Conservation (phyloP, 1,284 basidiomycete species). For the Melampsora americana region DNA sequence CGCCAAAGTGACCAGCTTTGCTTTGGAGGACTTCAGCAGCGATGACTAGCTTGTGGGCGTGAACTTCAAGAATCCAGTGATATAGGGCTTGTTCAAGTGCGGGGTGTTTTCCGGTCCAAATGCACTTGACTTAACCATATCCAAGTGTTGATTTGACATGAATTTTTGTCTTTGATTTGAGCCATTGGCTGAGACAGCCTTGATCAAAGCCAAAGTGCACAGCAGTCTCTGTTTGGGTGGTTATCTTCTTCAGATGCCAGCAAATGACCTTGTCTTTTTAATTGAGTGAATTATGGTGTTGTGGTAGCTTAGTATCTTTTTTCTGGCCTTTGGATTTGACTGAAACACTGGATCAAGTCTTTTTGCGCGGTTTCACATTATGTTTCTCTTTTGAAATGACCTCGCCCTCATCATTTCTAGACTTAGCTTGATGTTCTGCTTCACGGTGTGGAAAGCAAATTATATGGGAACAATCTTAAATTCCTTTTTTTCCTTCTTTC, state of each 20-base stretch:
- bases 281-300: not conserved
- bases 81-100: not conserved
- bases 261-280: not conserved
- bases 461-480: no score
- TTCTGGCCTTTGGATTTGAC: not conserved
- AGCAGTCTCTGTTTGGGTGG: not conserved
- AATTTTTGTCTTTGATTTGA: not conserved
- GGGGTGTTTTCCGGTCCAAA: not conserved
- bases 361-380: not conserved
- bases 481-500: no score
- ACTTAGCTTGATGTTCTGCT: not conserved
- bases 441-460: no score
- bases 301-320: not conserved
- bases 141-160: not conserved
- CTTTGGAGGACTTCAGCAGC: not conserved
- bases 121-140: not conserved
- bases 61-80: not conserved
- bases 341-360: not conserved
- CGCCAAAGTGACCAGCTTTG: not conserved
- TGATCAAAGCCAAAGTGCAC: not conserved
- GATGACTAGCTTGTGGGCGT: not conserved
- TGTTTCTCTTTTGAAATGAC: not conserved
- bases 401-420: not conserved
- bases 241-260: not conserved
- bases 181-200: not conserved